phyloP scores from a whole-genome alignment of 352 stramenopile genomes.

The Blastocystis sp. region DNA sequence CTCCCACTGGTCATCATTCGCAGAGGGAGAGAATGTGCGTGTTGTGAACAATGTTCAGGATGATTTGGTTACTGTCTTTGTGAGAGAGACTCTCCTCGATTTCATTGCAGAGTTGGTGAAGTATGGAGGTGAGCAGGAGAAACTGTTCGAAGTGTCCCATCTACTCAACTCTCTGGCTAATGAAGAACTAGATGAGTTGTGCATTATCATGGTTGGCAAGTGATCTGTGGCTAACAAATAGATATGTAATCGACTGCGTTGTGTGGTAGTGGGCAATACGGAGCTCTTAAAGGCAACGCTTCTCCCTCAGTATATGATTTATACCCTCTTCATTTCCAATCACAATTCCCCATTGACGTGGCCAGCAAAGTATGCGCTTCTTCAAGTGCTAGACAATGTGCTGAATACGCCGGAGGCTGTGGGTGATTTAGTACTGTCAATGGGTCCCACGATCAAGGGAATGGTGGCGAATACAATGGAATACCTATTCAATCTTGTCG shows the following conservation, averaged over 20 bases:
- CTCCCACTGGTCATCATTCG: neutral
- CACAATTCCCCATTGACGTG: neutral
- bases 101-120: conserved; percentile 1
- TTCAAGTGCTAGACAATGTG: neutral
- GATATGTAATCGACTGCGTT: neutral
- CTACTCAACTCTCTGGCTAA: neutral
- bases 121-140: neutral
- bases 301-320: conserved; percentile 29
- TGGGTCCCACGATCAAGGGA: neutral
- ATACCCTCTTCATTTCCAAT: neutral
- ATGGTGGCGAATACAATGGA: conserved; percentile 1
- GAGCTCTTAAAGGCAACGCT: neutral
- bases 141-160: neutral
- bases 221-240: neutral
- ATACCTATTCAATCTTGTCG: conserved; percentile 37
- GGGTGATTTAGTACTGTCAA: neutral
- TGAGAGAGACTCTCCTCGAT: neutral
- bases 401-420: neutral
- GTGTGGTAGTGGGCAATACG: neutral
- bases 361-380: conserved; percentile 6
- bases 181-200: conserved; percentile 17
- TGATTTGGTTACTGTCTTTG: neutral
- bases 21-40: neutral
- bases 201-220: neutral
- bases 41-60: neutral